Evolutionary conservation across 768 basidiomycete species (phyloP).

Genomic region (Phylloporus sp.): DNA sequence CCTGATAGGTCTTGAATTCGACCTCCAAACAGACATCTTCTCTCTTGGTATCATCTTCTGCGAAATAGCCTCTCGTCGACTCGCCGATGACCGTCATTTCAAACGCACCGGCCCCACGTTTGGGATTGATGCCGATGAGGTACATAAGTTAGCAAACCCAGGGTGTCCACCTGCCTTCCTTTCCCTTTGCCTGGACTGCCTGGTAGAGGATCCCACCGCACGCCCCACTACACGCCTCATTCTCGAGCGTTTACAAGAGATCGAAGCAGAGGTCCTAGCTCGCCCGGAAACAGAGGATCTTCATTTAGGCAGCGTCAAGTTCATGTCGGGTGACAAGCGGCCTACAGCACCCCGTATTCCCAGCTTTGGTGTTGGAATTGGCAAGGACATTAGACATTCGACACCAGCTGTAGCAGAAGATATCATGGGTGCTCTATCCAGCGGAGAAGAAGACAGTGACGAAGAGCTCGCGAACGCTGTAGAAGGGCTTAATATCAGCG

Average conservation of each 20-base stretch:
- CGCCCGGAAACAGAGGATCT: conserved; percentile 64
- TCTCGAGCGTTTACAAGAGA: conserved; percentile 69
- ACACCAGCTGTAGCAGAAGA: conserved; percentile 35
- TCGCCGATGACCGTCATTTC: conserved; percentile 81
- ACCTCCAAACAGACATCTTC: conserved; percentile 91
- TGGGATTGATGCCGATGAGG: conserved; percentile 72
- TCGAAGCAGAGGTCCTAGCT: conserved; percentile 80
- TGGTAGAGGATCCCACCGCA: conserved; percentile 54
- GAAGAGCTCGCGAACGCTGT: conserved; percentile 66
- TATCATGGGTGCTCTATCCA: conserved; percentile 30
- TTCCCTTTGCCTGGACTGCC: conserved; percentile 74
- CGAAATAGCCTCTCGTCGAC: conserved; percentile 78
- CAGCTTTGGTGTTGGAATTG: conserved; percentile 76
- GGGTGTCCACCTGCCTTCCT: conserved; percentile 81
- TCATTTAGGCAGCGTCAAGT: conserved; percentile 83
- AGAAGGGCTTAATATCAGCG: conserved; percentile 42
- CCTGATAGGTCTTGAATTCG: conserved; percentile 85
- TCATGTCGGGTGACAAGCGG: conserved; percentile 67
- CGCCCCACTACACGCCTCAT: conserved; percentile 79
- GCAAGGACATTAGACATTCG: conserved; percentile 48
- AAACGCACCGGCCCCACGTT: conserved; percentile 79
- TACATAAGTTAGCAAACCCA: conserved; percentile 58
- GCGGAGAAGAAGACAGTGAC: conserved; percentile 55
- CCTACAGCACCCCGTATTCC: conserved; percentile 72
- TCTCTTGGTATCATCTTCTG: conserved; percentile 91